phyloP scores from a whole-genome alignment of 345 rosid genomes.

The Stellera chamaejasme region DNA sequence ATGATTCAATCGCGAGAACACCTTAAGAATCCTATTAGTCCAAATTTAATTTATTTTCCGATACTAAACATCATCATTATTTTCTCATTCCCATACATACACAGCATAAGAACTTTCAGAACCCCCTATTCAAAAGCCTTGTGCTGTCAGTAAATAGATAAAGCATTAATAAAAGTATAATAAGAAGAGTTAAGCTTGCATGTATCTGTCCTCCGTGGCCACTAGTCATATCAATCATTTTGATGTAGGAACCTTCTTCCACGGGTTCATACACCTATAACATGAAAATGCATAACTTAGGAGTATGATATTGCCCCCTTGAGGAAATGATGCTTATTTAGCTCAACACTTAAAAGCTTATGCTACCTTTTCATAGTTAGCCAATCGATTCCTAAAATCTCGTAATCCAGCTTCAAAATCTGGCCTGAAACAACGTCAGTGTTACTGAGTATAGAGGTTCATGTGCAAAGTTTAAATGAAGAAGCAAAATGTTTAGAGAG shows the following conservation, averaged over 20 bases:
- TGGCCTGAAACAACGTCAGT: constrained; percentile 46
- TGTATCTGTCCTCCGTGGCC: constrained; percentile 97
- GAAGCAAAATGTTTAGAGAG: constrained; percentile 15
- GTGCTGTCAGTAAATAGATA: neutral
- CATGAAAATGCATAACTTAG: constrained; percentile 11
- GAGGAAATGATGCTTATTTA: constrained; percentile 4
- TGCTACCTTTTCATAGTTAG: constrained; percentile 77
- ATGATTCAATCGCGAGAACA: too few species aligned
- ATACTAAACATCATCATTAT: too few species aligned
- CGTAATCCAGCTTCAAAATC: constrained; percentile 86
- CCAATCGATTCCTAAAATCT: constrained; percentile 82
- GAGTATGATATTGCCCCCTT: constrained; percentile 8
- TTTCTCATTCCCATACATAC: neutral
- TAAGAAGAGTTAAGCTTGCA: constrained; percentile 28
- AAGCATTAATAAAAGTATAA: constrained; percentile 1
- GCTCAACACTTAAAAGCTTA: constrained; percentile 13
- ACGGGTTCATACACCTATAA: constrained; percentile 95
- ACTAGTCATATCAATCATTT: constrained; percentile 99
- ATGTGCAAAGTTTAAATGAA: constrained; percentile 5
- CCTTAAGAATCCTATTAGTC: too few species aligned
- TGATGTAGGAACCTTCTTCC: constrained; percentile 97
- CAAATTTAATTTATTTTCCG: too few species aligned
- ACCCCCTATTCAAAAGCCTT: too few species aligned
- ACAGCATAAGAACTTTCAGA: neutral
- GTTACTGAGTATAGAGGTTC: constrained; percentile 14